Base-by-base conservation (phyloP, 768 basidiomycete genomes). In the Tulasnella sp. region DNA sequence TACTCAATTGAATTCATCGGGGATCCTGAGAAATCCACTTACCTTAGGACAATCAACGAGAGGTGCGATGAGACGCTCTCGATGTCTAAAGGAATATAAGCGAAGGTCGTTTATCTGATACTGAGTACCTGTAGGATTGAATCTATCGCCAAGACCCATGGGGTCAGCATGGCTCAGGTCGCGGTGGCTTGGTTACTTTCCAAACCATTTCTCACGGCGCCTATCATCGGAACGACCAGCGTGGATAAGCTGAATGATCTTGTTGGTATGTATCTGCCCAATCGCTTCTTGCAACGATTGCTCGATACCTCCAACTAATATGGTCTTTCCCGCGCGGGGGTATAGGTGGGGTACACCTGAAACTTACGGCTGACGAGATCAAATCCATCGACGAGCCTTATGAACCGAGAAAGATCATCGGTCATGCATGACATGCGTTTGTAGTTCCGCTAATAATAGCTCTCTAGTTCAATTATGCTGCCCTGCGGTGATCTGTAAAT, bases 91-190 rank as follows among this genome's bases (percentile, higher is more conserved):
- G n/a, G n/a, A n/a, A n/a, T n/a, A n/a, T n/a, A n/a, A n/a, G n/a
- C n/a, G n/a, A n/a, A n/a, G n/a, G n/a, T n/a, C n/a, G n/a, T n/a
- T n/a, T n/a, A n/a, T n/a, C n/a, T n/a, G n/a, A n/a, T n/a, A n/a
- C n/a, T n/a, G n/a, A n/a, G n/a, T n/a, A 46, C 21, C 19, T 17
- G 1, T 57, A 78, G 80, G 5, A 75, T 85, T 42, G 78, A 83
- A 63, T 72, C 75, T 54, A 68, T 84, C 49, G 77, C 81, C 3
- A 78, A 78, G 65, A 73, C 74, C 46, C 75, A 43, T 11, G 54
- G 17, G 11, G 45, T 56, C 31, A 22, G 22, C 19, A 56, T 56
- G 54, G 54, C 54, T 42, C 54, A 56, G 31, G 54, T 56, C 21
- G 31, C 41, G 21, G n/a, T 56, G 19, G 53, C 53, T 3, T 56